Evolutionary conservation across 148 eudicot species (phyloP).

Genomic region (Chenopodium berlandieri): DNA sequence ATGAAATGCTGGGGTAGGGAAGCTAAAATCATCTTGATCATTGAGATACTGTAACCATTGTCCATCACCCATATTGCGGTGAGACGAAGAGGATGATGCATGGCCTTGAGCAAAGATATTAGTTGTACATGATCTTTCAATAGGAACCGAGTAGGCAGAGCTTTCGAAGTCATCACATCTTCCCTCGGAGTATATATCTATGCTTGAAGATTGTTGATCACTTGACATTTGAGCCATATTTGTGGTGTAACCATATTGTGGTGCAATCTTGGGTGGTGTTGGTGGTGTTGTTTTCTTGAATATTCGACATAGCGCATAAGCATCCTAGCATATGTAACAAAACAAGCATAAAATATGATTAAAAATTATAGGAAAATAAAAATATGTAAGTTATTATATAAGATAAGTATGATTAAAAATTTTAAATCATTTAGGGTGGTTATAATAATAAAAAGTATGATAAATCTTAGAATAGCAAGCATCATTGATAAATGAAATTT

Average conservation of each 20-base stretch:
- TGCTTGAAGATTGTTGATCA: constrained; percentile 54
- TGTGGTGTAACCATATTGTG: constrained; percentile 19
- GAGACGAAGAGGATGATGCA: constrained; percentile 25
- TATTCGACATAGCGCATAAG: constrained; percentile 79
- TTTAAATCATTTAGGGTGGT: too few species aligned
- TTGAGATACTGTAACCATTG: constrained; percentile 60
- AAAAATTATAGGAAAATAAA: background rate
- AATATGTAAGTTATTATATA: too few species aligned
- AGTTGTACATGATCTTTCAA: constrained; percentile 33
- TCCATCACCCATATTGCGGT: constrained; percentile 25
- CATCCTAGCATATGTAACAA: constrained; percentile 44
- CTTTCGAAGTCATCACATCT: constrained; percentile 50
- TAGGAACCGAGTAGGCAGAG: constrained; percentile 36
- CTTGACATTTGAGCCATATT: constrained; percentile 37
- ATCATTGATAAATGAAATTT: too few species aligned
- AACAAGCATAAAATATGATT: background rate
- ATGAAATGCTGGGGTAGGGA: constrained; percentile 39
- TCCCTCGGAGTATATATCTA: constrained; percentile 53
- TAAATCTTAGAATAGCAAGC: too few species aligned
- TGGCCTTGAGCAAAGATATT: constrained; percentile 17
- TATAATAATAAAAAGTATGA: too few species aligned
- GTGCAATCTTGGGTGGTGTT: constrained; percentile 40
- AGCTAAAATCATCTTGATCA: constrained; percentile 47
- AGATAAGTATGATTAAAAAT: too few species aligned
- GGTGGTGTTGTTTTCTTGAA: constrained; percentile 64